Percentiles rank a stretch among this genome's conserved stretches.
phyloP scores from a whole-genome alignment of 805 yeast genomes.

The Saccharomyces jurei region DNA sequence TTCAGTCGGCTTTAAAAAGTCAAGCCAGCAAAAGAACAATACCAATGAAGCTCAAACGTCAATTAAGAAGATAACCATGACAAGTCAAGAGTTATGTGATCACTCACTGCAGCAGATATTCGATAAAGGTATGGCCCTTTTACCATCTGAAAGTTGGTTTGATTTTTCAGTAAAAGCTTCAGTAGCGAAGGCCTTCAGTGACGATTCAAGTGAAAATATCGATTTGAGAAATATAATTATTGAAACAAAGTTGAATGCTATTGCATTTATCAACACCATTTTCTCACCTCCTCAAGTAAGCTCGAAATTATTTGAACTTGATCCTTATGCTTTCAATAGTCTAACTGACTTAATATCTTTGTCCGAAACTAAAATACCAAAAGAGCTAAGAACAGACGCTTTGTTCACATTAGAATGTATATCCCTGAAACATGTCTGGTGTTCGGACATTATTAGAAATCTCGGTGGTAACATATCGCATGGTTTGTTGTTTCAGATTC shows the following conservation, averaged over 20 bases:
- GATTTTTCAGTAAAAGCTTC: slow-evolving; percentile 55
- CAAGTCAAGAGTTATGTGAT: slow-evolving; percentile 50
- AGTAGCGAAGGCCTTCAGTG: slow-evolving; percentile 65
- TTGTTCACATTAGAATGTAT: slow-evolving; percentile 61
- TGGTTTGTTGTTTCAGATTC: slow-evolving; percentile 67
- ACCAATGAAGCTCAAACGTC: slow-evolving; percentile 11
- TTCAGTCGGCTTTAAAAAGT: slow-evolving; percentile 16
- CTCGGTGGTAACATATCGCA: slow-evolving; percentile 83
- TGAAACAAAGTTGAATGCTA: slow-evolving; percentile 55
- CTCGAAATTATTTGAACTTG: slow-evolving; percentile 59
- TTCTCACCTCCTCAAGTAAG: slow-evolving; percentile 52
- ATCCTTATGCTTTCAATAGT: slow-evolving; percentile 60
- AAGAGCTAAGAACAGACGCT: slow-evolving; percentile 50
- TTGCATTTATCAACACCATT: slow-evolving; percentile 54
- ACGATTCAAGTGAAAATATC: slow-evolving; percentile 44
- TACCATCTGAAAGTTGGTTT: slow-evolving; percentile 59
- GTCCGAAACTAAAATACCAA: slow-evolving; percentile 45
- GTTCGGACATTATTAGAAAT: slow-evolving; percentile 67
- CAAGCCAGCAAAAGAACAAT: not conserved
- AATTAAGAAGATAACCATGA: slow-evolving; percentile 41
- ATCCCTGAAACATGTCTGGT: slow-evolving; percentile 58
- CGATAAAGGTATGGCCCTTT: slow-evolving; percentile 46
- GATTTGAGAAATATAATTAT: slow-evolving; percentile 51
- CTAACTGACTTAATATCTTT: slow-evolving; percentile 68
- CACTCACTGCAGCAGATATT: slow-evolving; percentile 52